Evolutionary conservation across 768 basidiomycete species (phyloP), one percentile per base, ranked within the genome.

Genomic region (Tulasnella sp.): DNA sequence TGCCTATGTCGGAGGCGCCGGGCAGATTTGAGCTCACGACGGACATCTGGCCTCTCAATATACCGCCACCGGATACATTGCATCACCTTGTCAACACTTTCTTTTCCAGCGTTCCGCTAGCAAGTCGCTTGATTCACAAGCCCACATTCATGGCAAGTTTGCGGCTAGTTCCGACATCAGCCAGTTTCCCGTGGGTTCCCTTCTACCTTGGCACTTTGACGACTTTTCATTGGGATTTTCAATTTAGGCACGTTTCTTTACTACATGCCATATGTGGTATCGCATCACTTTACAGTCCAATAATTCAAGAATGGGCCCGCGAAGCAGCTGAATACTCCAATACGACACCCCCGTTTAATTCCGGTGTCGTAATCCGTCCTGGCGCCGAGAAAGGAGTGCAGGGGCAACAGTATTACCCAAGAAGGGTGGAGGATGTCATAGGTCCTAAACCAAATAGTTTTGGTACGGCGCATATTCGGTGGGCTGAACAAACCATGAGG

Each of bases 261-360:
- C 76, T 78, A 9, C 77, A 78, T 71, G 77, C 77, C n/a, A 78
- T 78, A 1, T 78, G 77, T 42, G 76, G 67, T 19, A 6, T 78
- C 19, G 77, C 77, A n/a, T 77, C 77, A 1, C 2, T 78, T 15
- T 76, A 78, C n/a, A 64, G 77, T 38, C 58, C 77, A 22, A 42
- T 70, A 36, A 49, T 72, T n/a, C n/a, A n/a, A n/a, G n/a, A n/a
- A n/a, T n/a, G n/a, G n/a, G n/a, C n/a, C n/a, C n/a, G n/a, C n/a
- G n/a, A n/a, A n/a, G n/a, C n/a, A n/a, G n/a, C n/a, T n/a, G n/a
- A n/a, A n/a, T n/a, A n/a, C n/a, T n/a, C n/a, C n/a, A n/a, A n/a
- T n/a, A n/a, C n/a, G n/a, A n/a, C n/a, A n/a, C n/a, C n/a, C n/a
- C n/a, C n/a, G n/a, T n/a, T n/a, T n/a, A n/a, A n/a, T n/a, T n/a